Conservation (phyloP, 192 early-diverging fungal genomes). For the Chytriomyces sp. region DNA sequence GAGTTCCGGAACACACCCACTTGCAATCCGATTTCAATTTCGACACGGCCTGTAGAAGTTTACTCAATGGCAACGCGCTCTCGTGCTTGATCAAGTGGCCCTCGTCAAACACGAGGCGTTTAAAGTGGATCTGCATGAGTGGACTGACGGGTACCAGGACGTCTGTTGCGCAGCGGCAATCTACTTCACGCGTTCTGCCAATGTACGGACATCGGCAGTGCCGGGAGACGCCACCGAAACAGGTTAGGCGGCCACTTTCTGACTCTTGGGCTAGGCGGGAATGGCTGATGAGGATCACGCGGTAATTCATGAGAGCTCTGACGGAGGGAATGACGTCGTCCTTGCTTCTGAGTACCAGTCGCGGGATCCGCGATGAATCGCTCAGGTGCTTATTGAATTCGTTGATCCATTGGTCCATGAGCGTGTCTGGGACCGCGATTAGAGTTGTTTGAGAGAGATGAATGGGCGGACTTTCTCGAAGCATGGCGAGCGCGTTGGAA, state of each 20-base stretch:
- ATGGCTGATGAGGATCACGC: constrained; percentile 73
- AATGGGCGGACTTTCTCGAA: constrained; percentile 9
- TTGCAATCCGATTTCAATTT: constrained; percentile 57
- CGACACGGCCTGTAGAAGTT: constrained; percentile 48
- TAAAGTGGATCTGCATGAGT: constrained; percentile 73
- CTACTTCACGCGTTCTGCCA: not conserved
- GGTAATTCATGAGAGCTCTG: constrained; percentile 57
- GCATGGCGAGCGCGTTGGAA: not conserved
- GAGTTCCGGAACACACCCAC: constrained; percentile 72
- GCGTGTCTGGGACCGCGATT: constrained; percentile 76
- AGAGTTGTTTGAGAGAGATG: constrained; percentile 59
- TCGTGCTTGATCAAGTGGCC: constrained; percentile 66
- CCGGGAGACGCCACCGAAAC: not conserved
- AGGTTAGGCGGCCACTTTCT: constrained; percentile 21
- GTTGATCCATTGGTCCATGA: constrained; percentile 75
- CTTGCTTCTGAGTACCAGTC: constrained; percentile 16
- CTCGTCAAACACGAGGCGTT: constrained; percentile 82
- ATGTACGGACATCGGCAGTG: constrained; percentile 10
- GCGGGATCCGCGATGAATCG: not conserved
- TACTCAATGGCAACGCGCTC: not conserved
- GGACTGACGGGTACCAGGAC: constrained; percentile 57
- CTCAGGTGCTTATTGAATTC: constrained; percentile 68
- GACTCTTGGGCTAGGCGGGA: constrained; percentile 67
- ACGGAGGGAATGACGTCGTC: constrained; percentile 54
- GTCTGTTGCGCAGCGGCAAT: constrained; percentile 6